A percentile compares a stretch with the other conserved stretches of the same genome.
These are phyloP conservation scores for Aureobasidium melanogenum DNA, from an alignment of 2,329 filamentous ascomycete genomes.

Conservation along the genomic window DNA sequence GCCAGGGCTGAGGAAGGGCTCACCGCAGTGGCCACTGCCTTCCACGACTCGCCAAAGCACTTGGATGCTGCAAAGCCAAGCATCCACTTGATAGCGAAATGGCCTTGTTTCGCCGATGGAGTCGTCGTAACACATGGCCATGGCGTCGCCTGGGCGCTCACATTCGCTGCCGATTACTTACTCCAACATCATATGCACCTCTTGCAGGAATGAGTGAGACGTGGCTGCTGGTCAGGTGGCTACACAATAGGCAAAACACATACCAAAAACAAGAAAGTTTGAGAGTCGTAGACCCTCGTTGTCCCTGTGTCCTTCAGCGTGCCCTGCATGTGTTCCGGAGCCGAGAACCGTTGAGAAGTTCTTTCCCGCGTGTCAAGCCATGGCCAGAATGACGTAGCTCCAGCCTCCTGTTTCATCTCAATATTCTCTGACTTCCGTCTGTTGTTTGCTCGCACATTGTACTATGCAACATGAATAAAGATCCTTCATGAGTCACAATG, in stretches of 20 bases:
- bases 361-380: not conserved
- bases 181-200: not conserved
- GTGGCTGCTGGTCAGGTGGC: not conserved
- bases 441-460: not conserved
- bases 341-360: slow-evolving; percentile 5
- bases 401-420: not conserved
- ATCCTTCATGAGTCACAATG: not conserved
- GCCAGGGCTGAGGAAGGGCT: not conserved
- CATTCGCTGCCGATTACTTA: not conserved
- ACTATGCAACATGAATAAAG: not conserved
- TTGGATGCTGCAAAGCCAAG: slow-evolving; percentile 1
- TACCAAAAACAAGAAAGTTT: not conserved
- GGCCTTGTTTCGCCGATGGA: not conserved
- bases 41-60: not conserved
- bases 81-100: not conserved
- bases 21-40: not conserved
- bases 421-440: not conserved
- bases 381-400: not conserved
- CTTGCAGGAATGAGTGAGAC: not conserved
- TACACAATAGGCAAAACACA: not conserved
- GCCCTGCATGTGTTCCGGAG: not conserved
- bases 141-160: slow-evolving; percentile 1
- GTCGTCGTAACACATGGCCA: slow-evolving; percentile 5
- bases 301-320: not conserved
- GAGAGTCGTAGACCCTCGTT: not conserved